phyloP scores from a whole-genome alignment of 139 green algal genomes.

The Yamagishiella unicocca region DNA sequence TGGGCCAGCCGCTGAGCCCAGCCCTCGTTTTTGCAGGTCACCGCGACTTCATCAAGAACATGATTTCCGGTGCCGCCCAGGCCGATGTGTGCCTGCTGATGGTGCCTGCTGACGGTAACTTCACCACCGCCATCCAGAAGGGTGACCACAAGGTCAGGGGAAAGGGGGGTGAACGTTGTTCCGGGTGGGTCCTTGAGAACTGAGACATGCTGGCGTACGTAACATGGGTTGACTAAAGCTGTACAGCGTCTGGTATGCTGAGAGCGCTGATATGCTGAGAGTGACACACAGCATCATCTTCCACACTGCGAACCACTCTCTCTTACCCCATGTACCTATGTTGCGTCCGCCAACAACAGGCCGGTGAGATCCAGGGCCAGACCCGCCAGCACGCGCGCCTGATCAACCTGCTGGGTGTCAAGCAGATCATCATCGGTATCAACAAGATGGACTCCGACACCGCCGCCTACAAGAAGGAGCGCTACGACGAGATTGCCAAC shows the following conservation, averaged over 20 bases:
- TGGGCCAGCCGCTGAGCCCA: too few relatives aligned
- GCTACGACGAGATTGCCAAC: conserved; percentile 98
- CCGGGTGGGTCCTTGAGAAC: too few relatives aligned
- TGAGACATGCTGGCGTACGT: too few relatives aligned
- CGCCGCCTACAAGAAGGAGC: conserved; percentile 93
- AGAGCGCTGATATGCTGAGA: too few relatives aligned
- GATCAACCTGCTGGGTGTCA: conserved; percentile 97
- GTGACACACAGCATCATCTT: too few relatives aligned
- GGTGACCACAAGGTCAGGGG: conserved; percentile 97
- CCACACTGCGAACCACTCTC: too few relatives aligned
- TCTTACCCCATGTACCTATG: too few relatives aligned
- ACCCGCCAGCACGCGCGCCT: conserved; percentile 99
- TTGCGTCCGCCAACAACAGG: too few relatives aligned
- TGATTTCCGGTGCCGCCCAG: conserved; percentile 98
- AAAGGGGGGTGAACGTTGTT: too few relatives aligned
- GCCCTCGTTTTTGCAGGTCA: too few relatives aligned
- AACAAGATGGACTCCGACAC: conserved; percentile 99
- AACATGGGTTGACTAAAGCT: too few relatives aligned
- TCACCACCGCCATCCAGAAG: conserved; percentile 98
- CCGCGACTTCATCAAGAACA: conserved; percentile 99
- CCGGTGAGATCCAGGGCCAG: conserved; percentile 96
- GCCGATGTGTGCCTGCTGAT: conserved; percentile 94
- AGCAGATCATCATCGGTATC: conserved; percentile 96
- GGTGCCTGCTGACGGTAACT: conserved; percentile 91
- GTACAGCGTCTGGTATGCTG: too few relatives aligned